phyloP scores from a whole-genome alignment of 129 eudicot genomes.

The Silybum marianum region DNA sequence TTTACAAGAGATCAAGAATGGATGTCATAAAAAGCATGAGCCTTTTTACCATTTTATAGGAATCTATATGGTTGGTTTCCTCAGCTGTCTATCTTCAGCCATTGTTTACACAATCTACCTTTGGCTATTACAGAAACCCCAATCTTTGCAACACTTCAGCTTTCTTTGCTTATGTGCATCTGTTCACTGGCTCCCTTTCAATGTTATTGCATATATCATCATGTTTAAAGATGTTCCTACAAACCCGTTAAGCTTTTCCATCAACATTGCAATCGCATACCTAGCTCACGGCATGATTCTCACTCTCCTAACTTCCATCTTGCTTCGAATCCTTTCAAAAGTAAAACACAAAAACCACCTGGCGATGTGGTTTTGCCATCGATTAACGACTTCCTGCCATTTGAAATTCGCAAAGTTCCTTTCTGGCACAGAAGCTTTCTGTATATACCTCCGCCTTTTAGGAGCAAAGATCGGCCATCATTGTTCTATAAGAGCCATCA shows the following conservation, averaged over 20 bases:
- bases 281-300: conserved; percentile 45
- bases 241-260: conserved; percentile 29
- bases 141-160: conserved; percentile 30
- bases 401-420: conserved; percentile 44
- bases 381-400: conserved; percentile 37
- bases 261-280: conserved; percentile 35
- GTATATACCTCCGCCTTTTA: conserved; percentile 40
- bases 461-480: conserved; percentile 46
- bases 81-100: conserved; percentile 48
- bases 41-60: conserved; percentile 41
- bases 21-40: neutral
- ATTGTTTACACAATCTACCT: conserved; percentile 33
- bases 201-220: conserved; percentile 31
- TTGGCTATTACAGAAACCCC: conserved; percentile 31
- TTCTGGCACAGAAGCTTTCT: conserved; percentile 53
- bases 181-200: conserved; percentile 56
- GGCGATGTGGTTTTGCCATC: conserved; percentile 36
- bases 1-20: conserved; percentile 6
- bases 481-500: conserved; percentile 52
- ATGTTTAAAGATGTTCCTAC: conserved; percentile 28
- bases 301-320: conserved; percentile 33
- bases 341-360: conserved; percentile 23
- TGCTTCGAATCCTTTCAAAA: conserved; percentile 26
- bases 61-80: conserved; percentile 45
- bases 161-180: conserved; percentile 43